Conservation (phyloP, 305 asterid species). For the Solanum chacoense region DNA sequence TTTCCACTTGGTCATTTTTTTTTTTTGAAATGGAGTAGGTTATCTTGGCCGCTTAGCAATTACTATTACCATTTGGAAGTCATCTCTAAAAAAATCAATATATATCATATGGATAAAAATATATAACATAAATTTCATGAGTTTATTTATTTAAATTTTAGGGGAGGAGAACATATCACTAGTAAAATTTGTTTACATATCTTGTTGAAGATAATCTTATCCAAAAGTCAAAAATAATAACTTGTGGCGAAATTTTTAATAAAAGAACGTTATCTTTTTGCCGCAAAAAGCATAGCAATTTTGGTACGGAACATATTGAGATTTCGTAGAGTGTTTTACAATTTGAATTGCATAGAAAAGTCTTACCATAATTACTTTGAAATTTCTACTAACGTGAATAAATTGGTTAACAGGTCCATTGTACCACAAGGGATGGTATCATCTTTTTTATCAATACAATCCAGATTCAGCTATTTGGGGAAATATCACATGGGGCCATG, state of each 20-base stretch:
- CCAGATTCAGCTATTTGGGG: conserved; percentile 83
- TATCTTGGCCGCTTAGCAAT: background rate
- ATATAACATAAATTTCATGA: background rate
- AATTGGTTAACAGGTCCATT: conserved; percentile 43
- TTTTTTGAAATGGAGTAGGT: background rate
- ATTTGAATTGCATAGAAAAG: background rate
- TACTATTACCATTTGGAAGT: background rate
- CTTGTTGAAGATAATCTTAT: background rate
- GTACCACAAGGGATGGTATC: conserved; percentile 81
- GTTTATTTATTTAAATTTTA: background rate
- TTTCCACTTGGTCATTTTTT: background rate
- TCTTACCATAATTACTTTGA: background rate
- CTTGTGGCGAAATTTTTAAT: background rate
- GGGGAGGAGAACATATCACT: background rate
- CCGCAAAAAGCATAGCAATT: background rate
- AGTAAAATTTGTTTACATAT: background rate
- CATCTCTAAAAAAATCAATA: background rate
- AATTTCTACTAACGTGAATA: background rate
- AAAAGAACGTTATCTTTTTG: background rate
- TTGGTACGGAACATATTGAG: background rate
- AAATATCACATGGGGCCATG: conserved; percentile 81
- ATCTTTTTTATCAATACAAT: conserved; percentile 78
- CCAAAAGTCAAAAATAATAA: background rate
- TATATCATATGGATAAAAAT: background rate
- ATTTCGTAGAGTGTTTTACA: background rate